Conservation (phyloP, 495 filamentous ascomycete genomes). For the Daldinia childiae region DNA sequence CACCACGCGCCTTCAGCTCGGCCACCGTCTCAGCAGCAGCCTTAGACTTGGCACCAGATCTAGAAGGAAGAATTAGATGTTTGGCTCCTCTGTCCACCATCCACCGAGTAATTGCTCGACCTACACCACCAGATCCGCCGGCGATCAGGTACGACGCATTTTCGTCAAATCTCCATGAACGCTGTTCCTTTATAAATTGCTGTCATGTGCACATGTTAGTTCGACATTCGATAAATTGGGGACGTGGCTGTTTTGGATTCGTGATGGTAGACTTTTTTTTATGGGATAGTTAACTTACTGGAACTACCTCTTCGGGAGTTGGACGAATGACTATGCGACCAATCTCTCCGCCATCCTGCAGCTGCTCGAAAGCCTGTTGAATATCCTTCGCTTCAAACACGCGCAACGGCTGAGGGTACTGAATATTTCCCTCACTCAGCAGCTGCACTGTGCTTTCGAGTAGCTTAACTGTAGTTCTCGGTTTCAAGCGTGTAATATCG, state of each 20-base stretch:
- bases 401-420: conserved; percentile 2
- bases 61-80: conserved; percentile 36
- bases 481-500: conserved; percentile 1
- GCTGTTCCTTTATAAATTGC: conserved; percentile 14
- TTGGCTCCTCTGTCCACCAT: conserved; percentile 36
- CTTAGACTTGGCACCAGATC: conserved; percentile 29
- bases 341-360: conserved; percentile 3
- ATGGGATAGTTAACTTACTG: conserved; percentile 6
- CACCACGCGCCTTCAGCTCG: conserved; percentile 29
- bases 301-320: conserved; percentile 1
- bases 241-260: not conserved
- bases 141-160: conserved; percentile 13
- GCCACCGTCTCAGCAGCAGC: conserved; percentile 32
- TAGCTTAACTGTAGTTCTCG: not conserved
- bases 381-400: not conserved
- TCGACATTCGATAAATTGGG: not conserved
- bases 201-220: not conserved
- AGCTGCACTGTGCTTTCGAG: conserved; percentile 6
- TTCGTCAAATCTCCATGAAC: conserved; percentile 8
- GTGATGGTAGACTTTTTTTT: not conserved
- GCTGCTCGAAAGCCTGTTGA: conserved; percentile 6
- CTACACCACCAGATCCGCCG: conserved; percentile 35
- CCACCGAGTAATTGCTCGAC: conserved; percentile 32
- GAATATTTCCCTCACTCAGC: conserved; percentile 7
- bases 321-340: conserved; percentile 7